These are phyloP conservation scores for Silene noctiflora DNA, from an alignment of 179 eudicot genomes.

Conservation along the genomic window DNA sequence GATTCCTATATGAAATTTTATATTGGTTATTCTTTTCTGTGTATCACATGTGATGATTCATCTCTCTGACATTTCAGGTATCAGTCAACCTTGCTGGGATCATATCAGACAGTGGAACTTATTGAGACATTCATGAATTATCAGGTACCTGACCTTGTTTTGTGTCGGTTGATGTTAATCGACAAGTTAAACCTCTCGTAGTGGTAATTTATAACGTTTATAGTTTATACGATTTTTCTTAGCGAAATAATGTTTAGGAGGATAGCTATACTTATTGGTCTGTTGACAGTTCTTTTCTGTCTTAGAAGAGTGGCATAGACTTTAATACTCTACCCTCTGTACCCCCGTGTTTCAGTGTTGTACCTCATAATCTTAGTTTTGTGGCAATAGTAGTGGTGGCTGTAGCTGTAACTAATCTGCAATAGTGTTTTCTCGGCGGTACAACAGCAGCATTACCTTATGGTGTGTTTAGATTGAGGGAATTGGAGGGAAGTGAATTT, in stretches of 20 bases:
- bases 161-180: not conserved
- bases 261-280: not conserved
- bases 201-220: not conserved
- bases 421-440: too few species aligned
- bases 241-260: not conserved
- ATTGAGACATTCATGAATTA: conserved; percentile 99
- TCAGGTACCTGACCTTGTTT: conserved; percentile 47
- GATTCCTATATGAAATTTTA: not conserved
- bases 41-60: conserved; percentile 1
- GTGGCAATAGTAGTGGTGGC: not conserved
- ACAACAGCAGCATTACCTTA: too few species aligned
- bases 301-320: not conserved
- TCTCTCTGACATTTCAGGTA: conserved; percentile 54
- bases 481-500: too few species aligned
- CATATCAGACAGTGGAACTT: conserved; percentile 85
- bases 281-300: not conserved
- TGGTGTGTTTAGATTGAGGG: too few species aligned
- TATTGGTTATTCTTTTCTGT: not conserved
- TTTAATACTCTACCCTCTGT: not conserved
- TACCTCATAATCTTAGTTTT: not conserved
- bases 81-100: conserved; percentile 84
- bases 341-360: not conserved
- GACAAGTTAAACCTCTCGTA: not conserved
- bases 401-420: too few species aligned
- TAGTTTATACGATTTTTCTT: not conserved